Evolutionary conservation across 208 protist species (phyloP).

Genomic region (Crithidia thermophila): DNA sequence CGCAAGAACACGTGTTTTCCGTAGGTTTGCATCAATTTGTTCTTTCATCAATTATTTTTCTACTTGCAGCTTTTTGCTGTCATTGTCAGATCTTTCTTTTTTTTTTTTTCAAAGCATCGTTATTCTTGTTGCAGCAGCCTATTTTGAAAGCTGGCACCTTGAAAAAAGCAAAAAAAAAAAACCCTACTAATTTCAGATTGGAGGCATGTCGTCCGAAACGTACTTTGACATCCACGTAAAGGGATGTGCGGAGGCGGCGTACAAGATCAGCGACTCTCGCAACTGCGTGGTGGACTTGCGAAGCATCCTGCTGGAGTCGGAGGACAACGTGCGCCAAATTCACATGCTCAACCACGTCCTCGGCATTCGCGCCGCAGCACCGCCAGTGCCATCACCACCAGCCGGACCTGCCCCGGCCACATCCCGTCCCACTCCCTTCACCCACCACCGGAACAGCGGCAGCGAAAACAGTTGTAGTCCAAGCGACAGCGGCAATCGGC

Average conservation of each 20-base stretch:
- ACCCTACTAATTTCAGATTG: too few species aligned
- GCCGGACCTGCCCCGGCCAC: background rate
- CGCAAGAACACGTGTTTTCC: too few species aligned
- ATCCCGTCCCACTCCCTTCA: background rate
- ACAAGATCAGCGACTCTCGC: slow-evolving; percentile 7
- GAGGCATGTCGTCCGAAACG: slow-evolving; percentile 7
- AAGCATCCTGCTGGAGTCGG: slow-evolving; percentile 21
- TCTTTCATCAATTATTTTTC: too few species aligned
- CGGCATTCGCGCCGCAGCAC: background rate
- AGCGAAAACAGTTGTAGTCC: too few species aligned
- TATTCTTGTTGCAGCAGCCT: too few species aligned
- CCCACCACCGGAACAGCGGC: background rate
- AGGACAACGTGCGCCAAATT: slow-evolving; percentile 34
- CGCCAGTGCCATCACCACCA: background rate
- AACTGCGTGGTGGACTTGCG: slow-evolving; percentile 20
- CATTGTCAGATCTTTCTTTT: too few species aligned
- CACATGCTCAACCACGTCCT: slow-evolving; percentile 17
- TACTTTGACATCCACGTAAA: slow-evolving; percentile 15
- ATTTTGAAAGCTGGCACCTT: too few species aligned
- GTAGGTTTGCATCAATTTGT: too few species aligned
- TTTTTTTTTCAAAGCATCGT: too few species aligned
- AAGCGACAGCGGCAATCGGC: background rate
- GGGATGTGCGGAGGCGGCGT: slow-evolving; percentile 17
- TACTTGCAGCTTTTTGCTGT: too few species aligned
- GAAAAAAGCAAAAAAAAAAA: too few species aligned